Evolutionary conservation across 225 moss, liverwort and hornwort genomes (phyloP).

Genomic region (Climacium dendroides): DNA sequence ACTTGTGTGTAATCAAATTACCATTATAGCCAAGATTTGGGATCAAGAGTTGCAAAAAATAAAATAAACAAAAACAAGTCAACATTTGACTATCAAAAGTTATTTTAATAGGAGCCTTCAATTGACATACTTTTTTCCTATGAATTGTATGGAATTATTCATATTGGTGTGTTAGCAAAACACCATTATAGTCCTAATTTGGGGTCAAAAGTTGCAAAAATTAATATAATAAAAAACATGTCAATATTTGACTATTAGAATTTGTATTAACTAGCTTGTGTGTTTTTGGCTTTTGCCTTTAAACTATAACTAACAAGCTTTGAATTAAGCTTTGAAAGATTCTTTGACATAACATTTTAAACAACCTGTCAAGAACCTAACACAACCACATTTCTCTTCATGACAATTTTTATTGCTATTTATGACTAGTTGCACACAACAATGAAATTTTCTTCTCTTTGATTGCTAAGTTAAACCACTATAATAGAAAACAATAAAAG

Average conservation of each 20-base stretch:
- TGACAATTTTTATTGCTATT: neutral
- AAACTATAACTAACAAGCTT: neutral
- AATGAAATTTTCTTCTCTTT: neutral
- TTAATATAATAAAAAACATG: neutral
- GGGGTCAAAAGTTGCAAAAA: neutral
- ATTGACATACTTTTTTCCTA: too few species aligned
- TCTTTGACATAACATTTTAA: neutral
- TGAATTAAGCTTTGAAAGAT: neutral
- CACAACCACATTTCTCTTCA: rapidly evolving
- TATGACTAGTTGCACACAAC: neutral
- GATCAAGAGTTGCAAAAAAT: too few species aligned
- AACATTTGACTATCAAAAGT: too few species aligned
- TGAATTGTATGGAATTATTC: too few species aligned
- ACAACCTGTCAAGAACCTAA: rapidly evolving
- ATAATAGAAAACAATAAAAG: neutral
- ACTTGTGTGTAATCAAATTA: too few species aligned
- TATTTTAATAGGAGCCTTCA: too few species aligned
- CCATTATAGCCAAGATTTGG: too few species aligned
- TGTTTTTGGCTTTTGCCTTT: rapidly evolving
- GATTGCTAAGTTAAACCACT: rapidly evolving
- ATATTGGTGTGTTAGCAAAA: too few species aligned
- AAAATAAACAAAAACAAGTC: too few species aligned
- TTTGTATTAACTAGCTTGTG: neutral
- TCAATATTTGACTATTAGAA: too few species aligned
- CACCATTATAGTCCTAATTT: neutral